Evolutionary conservation across 768 basidiomycete genomes (phyloP).

Genomic region (Pulveroboletus sp.): DNA sequence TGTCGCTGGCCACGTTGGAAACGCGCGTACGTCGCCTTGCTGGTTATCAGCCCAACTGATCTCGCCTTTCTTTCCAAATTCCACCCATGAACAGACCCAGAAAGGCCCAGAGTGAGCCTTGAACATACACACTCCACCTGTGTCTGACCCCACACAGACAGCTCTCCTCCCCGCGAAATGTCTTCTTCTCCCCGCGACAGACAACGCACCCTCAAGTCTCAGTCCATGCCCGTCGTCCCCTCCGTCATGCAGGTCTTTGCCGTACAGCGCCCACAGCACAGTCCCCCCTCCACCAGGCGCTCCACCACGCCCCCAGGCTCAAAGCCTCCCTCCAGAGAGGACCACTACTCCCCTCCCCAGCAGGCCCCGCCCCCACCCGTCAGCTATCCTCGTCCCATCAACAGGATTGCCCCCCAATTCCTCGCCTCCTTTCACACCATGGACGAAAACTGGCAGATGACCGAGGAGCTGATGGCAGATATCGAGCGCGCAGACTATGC

Average conservation of each 20-base stretch:
- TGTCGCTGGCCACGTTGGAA: slow-evolving; percentile 58
- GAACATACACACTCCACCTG: neutral
- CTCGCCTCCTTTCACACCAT: slow-evolving; percentile 50
- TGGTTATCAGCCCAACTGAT: slow-evolving; percentile 32
- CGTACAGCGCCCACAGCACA: slow-evolving; percentile 38
- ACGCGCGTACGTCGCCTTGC: slow-evolving; percentile 42
- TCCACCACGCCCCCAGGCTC: slow-evolving; percentile 32
- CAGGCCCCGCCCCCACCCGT: slow-evolving; percentile 34
- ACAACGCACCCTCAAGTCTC: slow-evolving; percentile 53
- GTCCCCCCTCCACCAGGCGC: slow-evolving; percentile 33
- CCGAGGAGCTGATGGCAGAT: slow-evolving; percentile 64
- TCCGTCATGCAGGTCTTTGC: slow-evolving; percentile 51
- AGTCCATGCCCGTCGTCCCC: slow-evolving; percentile 62
- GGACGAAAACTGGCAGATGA: slow-evolving; percentile 64
- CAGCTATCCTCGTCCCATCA: slow-evolving; percentile 63
- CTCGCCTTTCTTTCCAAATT: slow-evolving; percentile 50
- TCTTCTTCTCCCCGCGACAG: slow-evolving; percentile 44
- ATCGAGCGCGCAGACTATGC: slow-evolving; percentile 69
- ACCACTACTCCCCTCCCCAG: slow-evolving; percentile 38
- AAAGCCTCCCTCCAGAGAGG: slow-evolving; percentile 34
- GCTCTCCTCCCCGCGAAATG: slow-evolving; percentile 38
- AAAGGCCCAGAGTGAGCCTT: slow-evolving; percentile 42
- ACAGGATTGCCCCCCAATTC: slow-evolving; percentile 53
- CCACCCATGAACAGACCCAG: slow-evolving; percentile 58
- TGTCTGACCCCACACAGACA: slow-evolving; percentile 26